phyloP scores from a whole-genome alignment of 495 filamentous ascomycete species.

The Trichoderma parareesei region DNA sequence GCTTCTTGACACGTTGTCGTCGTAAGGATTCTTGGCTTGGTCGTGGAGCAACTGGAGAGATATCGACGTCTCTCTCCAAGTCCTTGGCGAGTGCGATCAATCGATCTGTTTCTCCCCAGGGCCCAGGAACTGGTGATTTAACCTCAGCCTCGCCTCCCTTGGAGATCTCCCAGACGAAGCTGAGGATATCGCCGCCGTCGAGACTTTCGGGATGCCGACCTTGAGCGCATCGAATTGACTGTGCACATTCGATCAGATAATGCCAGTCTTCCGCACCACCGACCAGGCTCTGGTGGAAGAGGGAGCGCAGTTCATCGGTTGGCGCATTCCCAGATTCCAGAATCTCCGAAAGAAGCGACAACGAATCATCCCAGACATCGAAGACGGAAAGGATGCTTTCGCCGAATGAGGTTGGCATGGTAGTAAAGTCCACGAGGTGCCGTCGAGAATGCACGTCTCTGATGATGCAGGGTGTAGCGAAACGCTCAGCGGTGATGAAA shows the following conservation, averaged over 20 bases:
- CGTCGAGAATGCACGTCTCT: neutral
- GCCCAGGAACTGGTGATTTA: neutral
- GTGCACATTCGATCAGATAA: constrained; percentile 3
- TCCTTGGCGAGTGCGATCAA: constrained; percentile 7
- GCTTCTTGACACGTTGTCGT: neutral
- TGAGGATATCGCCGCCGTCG: neutral
- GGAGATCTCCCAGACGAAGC: neutral
- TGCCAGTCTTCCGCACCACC: constrained; percentile 5
- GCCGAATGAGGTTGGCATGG: constrained; percentile 5
- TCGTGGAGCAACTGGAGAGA: neutral
- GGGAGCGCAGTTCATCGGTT: neutral
- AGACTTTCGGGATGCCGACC: neutral
- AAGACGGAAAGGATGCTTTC: neutral
- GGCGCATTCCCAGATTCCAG: neutral
- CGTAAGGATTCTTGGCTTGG: neutral
- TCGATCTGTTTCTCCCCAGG: constrained; percentile 6
- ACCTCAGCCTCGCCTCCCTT: neutral
- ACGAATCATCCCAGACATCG: neutral
- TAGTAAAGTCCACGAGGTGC: neutral
- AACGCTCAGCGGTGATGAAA: neutral
- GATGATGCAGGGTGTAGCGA: neutral
- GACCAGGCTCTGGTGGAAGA: neutral
- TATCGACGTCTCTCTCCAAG: neutral
- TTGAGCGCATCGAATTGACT: neutral
- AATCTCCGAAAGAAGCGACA: neutral